Evolutionary conservation across 2,329 filamentous ascomycete species (phyloP).

Genomic region (Lachnellula suecica): DNA sequence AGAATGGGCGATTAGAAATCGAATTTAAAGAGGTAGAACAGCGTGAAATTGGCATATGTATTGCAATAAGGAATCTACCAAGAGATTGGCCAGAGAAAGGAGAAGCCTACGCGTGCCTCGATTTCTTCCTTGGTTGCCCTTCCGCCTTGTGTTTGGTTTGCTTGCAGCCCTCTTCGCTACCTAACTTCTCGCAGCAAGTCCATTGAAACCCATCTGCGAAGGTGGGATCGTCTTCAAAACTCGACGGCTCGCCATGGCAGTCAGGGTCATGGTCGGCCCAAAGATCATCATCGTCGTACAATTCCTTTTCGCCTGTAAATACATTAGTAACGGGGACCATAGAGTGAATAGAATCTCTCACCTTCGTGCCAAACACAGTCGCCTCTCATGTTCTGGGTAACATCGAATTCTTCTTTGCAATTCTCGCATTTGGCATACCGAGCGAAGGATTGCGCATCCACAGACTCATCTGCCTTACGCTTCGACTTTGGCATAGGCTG

Average conservation of each 20-base stretch:
- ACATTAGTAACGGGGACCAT: not conserved
- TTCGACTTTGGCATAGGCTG: not conserved
- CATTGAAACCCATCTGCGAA: conserved; percentile 12
- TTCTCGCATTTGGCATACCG: conserved; percentile 8
- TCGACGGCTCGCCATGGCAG: conserved; percentile 4
- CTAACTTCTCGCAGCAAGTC: conserved; percentile 10
- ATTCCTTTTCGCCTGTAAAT: conserved; percentile 6
- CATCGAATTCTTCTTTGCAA: conserved; percentile 15
- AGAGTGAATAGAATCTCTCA: not conserved
- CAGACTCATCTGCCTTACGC: not conserved
- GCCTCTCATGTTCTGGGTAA: not conserved
- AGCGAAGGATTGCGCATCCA: conserved; percentile 6
- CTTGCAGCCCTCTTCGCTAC: conserved; percentile 7
- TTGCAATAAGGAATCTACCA: not conserved
- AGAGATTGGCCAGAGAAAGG: not conserved
- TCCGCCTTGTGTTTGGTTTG: conserved; percentile 6
- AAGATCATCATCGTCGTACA: conserved; percentile 6
- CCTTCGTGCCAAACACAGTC: conserved; percentile 13
- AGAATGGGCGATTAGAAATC: no score
- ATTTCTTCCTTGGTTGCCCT: conserved; percentile 1
- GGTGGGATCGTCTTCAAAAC: conserved; percentile 1
- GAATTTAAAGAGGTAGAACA: no score
- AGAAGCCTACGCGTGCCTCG: not conserved
- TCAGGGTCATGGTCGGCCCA: conserved; percentile 14
- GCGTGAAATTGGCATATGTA: not conserved